phyloP scores from a whole-genome alignment of 1,139 yeast genomes.

The Kodamaea ohmeri region DNA sequence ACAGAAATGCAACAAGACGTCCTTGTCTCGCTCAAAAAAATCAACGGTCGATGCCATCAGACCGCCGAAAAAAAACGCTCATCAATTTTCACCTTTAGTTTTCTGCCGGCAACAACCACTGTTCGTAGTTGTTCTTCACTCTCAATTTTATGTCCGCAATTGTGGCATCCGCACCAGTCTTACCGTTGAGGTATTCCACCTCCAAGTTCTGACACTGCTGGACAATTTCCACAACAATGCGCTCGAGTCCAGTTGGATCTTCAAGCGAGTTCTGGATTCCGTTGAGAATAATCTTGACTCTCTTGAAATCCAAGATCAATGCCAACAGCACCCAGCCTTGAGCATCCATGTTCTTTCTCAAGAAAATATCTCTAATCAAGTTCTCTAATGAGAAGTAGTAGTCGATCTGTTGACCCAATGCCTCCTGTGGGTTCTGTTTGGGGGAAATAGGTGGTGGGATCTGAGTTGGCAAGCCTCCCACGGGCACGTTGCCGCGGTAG shows the following conservation, averaged over 20 bases:
- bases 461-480: conserved; percentile 25
- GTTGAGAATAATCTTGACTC: conserved; percentile 58
- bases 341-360: conserved; percentile 74
- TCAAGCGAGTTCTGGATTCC: conserved; percentile 34
- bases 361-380: conserved; percentile 72
- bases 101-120: conserved; percentile 37
- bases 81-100: conserved; percentile 3
- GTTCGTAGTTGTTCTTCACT: conserved; percentile 41
- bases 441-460: conserved; percentile 52
- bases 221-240: conserved; percentile 33
- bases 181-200: conserved; percentile 30
- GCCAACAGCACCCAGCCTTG: conserved; percentile 69
- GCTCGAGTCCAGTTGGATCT: conserved; percentile 22
- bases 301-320: conserved; percentile 66
- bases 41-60: neutral
- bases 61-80: conserved; percentile 4
- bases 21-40: conserved; percentile 5
- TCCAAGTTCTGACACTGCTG: conserved; percentile 41
- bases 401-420: conserved; percentile 67
- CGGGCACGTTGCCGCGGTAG: conserved; percentile 20
- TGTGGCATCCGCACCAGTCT: conserved; percentile 24
- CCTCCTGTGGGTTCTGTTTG: conserved; percentile 46
- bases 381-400: conserved; percentile 89
- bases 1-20: conserved; percentile 10
- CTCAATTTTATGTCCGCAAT: conserved; percentile 38